A percentile compares a stretch with the other conserved stretches of the same genome.
These are phyloP conservation scores for Talaromyces sp. DNA, from an alignment of 2,329 filamentous ascomycete genomes.

Conservation along the genomic window DNA sequence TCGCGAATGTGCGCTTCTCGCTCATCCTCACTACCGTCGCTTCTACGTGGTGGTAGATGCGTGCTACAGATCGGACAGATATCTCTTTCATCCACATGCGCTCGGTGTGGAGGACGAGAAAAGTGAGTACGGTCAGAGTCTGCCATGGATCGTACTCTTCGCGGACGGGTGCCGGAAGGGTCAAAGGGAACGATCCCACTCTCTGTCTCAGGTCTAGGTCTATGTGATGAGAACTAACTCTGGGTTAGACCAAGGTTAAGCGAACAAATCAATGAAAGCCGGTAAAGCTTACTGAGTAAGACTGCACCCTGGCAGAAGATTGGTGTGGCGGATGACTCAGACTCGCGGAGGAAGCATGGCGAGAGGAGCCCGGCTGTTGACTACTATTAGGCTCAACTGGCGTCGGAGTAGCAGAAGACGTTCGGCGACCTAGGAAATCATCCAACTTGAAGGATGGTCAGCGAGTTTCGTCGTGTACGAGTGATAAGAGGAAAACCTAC, in stretches of 20 bases:
- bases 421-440: conserved; percentile 10
- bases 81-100: conserved; percentile 40
- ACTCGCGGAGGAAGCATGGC: conserved; percentile 17
- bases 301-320: conserved; percentile 11
- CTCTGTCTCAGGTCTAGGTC: conserved; percentile 6
- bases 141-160: conserved; percentile 16
- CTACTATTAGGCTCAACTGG: background rate
- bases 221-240: conserved; percentile 11
- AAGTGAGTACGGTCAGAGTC: conserved; percentile 16
- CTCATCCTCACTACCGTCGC: conserved; percentile 37
- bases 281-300: conserved; percentile 10
- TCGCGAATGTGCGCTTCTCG: conserved; percentile 46
- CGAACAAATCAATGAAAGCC: too few relatives aligned
- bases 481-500: background rate
- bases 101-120: conserved; percentile 17
- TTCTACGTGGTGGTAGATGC: conserved; percentile 37
- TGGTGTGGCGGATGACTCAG: conserved; percentile 18
- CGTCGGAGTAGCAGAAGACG: background rate
- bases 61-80: conserved; percentile 47
- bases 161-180: conserved; percentile 14
- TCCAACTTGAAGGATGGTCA: background rate
- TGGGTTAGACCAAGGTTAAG: background rate
- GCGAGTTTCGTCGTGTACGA: background rate
- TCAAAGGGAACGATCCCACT: conserved; percentile 2
- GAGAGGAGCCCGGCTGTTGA: conserved; percentile 16